Evolutionary conservation across 1,284 basidiomycete genomes (phyloP).

Genomic region (Fomitopsis schrenkii): DNA sequence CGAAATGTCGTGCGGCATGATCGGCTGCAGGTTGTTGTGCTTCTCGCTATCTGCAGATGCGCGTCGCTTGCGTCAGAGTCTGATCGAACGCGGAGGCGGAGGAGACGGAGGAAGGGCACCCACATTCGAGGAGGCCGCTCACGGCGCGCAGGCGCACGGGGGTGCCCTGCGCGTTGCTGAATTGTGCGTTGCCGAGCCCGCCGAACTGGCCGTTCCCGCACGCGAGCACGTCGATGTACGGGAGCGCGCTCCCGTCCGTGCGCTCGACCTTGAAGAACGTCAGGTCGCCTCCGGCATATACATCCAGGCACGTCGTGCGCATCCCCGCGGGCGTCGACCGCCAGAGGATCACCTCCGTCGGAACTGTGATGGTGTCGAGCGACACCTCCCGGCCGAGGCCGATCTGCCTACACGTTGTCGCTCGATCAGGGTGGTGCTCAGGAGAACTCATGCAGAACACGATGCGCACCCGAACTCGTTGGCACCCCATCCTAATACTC

Average conservation of each 20-base stretch:
- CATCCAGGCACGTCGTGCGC: slow-evolving; percentile 56
- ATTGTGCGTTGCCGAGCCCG: slow-evolving; percentile 80
- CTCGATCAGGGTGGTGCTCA: not conserved
- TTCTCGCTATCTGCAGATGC: slow-evolving; percentile 60
- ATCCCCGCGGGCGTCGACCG: slow-evolving; percentile 51
- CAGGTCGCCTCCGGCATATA: slow-evolving; percentile 74
- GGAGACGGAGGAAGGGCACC: slow-evolving; percentile 23
- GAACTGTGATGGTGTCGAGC: slow-evolving; percentile 74
- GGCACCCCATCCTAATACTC: slow-evolving; percentile 87
- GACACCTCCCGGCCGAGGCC: slow-evolving; percentile 73
- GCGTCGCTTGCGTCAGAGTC: not conserved
- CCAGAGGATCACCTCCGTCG: slow-evolving; percentile 82
- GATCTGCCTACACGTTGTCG: slow-evolving; percentile 54
- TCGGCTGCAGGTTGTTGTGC: slow-evolving; percentile 56
- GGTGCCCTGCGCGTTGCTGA: slow-evolving; percentile 68
- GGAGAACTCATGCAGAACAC: not conserved
- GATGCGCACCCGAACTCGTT: slow-evolving; percentile 72
- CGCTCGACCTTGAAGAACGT: slow-evolving; percentile 79
- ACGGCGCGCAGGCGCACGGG: slow-evolving; percentile 79
- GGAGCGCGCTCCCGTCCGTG: slow-evolving; percentile 33
- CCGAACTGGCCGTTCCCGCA: slow-evolving; percentile 87
- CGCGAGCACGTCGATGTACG: slow-evolving; percentile 69
- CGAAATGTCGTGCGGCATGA: slow-evolving; percentile 66
- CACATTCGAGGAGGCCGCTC: slow-evolving; percentile 83
- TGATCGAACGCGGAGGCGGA: not conserved